A percentile compares a stretch with the other conserved stretches of the same genome.
phyloP scores from a whole-genome alignment of 441 rosid genomes.

The Lepidium campestre region DNA sequence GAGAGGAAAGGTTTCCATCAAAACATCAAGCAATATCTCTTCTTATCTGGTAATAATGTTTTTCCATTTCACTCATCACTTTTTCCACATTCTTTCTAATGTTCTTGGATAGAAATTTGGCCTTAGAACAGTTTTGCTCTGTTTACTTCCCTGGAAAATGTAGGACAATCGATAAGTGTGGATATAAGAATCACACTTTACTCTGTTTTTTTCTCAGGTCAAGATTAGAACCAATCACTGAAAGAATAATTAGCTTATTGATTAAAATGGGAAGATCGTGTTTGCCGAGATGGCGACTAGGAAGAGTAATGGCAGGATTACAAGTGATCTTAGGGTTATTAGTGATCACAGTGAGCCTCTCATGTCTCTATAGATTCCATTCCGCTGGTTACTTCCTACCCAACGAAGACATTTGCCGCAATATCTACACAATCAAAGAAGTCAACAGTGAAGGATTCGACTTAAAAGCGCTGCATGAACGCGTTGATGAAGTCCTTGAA shows the following conservation, averaged over 20 bases:
- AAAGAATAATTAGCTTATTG: background rate
- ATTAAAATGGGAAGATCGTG: constrained; percentile 39
- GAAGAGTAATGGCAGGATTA: constrained; percentile 52
- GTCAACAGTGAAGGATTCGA: constrained; percentile 43
- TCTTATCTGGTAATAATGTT: constrained; percentile 13
- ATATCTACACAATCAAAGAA: constrained; percentile 41
- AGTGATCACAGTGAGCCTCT: constrained; percentile 53
- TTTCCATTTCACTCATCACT: background rate
- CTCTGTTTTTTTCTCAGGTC: constrained; percentile 15
- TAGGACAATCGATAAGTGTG: background rate
- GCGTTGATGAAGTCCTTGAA: constrained; percentile 49
- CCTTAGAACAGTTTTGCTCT: background rate
- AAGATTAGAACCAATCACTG: constrained; percentile 7
- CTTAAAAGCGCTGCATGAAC: constrained; percentile 34
- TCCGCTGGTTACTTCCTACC: constrained; percentile 61
- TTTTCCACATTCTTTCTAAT: background rate
- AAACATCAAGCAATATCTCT: constrained; percentile 12
- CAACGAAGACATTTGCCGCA: constrained; percentile 61
- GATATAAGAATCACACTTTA: background rate
- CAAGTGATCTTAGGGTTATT: constrained; percentile 58
- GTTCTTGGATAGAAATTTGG: background rate
- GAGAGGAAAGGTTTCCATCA: constrained; percentile 20
- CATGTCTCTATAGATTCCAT: constrained; percentile 68
- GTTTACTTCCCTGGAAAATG: background rate
- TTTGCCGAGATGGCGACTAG: constrained; percentile 44